Conservation (phyloP, 495 filamentous ascomycete species). For the Cryomyces antarcticus region DNA sequence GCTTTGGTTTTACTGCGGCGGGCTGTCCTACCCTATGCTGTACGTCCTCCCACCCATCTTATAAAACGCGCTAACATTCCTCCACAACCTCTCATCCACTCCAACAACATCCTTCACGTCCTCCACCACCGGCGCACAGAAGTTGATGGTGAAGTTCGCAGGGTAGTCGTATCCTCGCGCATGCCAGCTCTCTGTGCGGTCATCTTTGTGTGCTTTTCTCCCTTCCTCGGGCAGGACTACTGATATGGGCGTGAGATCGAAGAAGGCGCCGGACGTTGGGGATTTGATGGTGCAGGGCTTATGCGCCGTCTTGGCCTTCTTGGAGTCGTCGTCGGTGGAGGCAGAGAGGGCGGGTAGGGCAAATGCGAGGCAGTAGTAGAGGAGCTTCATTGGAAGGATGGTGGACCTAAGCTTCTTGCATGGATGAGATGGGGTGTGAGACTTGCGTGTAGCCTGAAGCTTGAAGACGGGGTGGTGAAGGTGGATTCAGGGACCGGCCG, state of each 20-base stretch:
- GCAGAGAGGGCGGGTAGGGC: not conserved
- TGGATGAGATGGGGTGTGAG: too few relatives aligned
- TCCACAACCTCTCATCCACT: slow-evolving; percentile 40
- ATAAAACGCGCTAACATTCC: slow-evolving; percentile 87
- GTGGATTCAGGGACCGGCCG: too few relatives aligned
- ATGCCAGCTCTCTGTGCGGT: slow-evolving; percentile 54
- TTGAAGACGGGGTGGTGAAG: too few relatives aligned
- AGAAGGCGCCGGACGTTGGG: slow-evolving; percentile 56
- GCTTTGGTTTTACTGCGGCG: too few relatives aligned
- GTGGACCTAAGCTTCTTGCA: too few relatives aligned
- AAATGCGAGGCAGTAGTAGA: not conserved
- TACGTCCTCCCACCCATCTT: slow-evolving; percentile 49
- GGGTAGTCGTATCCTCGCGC: slow-evolving; percentile 69
- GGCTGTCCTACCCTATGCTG: slow-evolving; percentile 52
- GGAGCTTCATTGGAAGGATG: not conserved
- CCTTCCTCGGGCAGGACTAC: slow-evolving; percentile 33
- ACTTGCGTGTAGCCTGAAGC: too few relatives aligned
- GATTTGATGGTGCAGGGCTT: slow-evolving; percentile 65
- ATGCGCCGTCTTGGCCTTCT: not conserved
- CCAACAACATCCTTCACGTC: slow-evolving; percentile 39
- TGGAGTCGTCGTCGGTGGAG: not conserved
- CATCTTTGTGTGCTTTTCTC: slow-evolving; percentile 36
- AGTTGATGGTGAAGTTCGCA: slow-evolving; percentile 86
- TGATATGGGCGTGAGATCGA: slow-evolving; percentile 62
- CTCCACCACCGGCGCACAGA: slow-evolving; percentile 76